These are phyloP conservation scores for Pseudogymnoascus pannorum DNA, from an alignment of 2,329 filamentous ascomycete species.

Conservation along the genomic window DNA sequence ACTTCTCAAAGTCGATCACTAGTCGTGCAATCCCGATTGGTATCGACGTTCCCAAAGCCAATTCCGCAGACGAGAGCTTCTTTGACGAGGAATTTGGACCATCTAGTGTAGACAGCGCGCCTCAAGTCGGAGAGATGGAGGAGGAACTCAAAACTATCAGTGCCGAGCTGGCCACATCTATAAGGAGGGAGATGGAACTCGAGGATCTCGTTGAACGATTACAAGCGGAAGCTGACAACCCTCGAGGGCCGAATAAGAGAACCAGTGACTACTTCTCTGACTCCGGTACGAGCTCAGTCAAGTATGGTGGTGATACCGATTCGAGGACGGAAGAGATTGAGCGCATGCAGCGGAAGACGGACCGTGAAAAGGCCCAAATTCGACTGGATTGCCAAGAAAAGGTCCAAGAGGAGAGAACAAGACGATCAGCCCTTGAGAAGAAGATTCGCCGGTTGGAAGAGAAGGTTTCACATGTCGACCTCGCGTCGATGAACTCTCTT, in stretches of 20 bases:
- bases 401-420: slow-evolving; percentile 76
- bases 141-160: slow-evolving; percentile 91
- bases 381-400: slow-evolving; percentile 79
- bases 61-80: slow-evolving; percentile 34
- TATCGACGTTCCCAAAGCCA: slow-evolving; percentile 29
- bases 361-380: slow-evolving; percentile 85
- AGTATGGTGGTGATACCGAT: slow-evolving; percentile 61
- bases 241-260: slow-evolving; percentile 55
- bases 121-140: slow-evolving; percentile 78
- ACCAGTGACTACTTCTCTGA: slow-evolving; percentile 98
- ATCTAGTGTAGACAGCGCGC: slow-evolving; percentile 34
- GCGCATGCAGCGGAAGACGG: slow-evolving; percentile 70
- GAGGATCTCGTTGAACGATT: slow-evolving; percentile 88
- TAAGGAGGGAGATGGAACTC: slow-evolving; percentile 89
- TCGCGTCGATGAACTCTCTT: slow-evolving; percentile 46
- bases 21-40: slow-evolving; percentile 32
- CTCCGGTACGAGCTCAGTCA: slow-evolving; percentile 79
- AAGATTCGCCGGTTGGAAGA: slow-evolving; percentile 79
- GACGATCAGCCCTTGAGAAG: slow-evolving; percentile 68
- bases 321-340: slow-evolving; percentile 66
- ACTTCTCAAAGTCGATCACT: slow-evolving; percentile 20
- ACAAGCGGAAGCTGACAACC: slow-evolving; percentile 65
- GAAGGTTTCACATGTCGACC: slow-evolving; percentile 56
- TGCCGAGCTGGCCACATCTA: slow-evolving; percentile 84
- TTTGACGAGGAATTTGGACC: slow-evolving; percentile 26